Base-by-base conservation (phyloP, 139 green algal species). In the Yamagishiella unicocca region DNA sequence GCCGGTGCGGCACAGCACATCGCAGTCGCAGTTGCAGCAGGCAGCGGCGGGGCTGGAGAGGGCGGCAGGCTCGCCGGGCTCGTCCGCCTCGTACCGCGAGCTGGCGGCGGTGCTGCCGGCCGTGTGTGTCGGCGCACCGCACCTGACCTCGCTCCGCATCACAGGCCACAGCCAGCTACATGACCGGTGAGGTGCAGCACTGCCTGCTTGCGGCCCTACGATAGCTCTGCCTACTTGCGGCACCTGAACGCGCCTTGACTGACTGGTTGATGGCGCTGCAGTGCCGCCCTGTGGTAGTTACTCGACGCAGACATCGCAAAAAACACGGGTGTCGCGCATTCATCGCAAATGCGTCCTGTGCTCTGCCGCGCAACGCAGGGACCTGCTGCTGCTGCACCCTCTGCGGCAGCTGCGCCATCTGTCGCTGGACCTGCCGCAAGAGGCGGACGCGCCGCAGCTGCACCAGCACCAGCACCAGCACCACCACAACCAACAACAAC, bases 371-470 rank as follows among this genome's bases (percentile, higher is more conserved):
- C 17, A 46, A 14, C 35, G 54, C 79, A 86, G 80, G 62, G 80
- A 86, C 35, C 80, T 86, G n/a, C 22, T n/a, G 31, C 42, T 77
- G n/a, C 80, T 86, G 7, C 37, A n/a, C 22, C 80, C 80, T 4
- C 80, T 86, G n/a, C 45, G 42, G 6, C 43, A 77, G 7, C 80
- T 86, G 31, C 42, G 80, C 2, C 80, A 77, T 22, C 64, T 86
- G 22, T 67, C 43, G 1, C 80, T 86, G 0, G 80, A 86, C 61
- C 62, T 77, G 42, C 33, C 42, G 2, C 80, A 31, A 0, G 4
- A 10, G 8, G 54, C 25, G 3, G n/a, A n/a, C n/a, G n/a, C n/a
- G n/a, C 50, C 31, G 45, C 50, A 19, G 24, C 50, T 9, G 50
- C 33, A 46, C 2, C 66, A 46, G 66, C 66, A 74, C 6, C 31